Conservation (phyloP, 2,329 filamentous ascomycete genomes). For the Alternaria sp. region DNA sequence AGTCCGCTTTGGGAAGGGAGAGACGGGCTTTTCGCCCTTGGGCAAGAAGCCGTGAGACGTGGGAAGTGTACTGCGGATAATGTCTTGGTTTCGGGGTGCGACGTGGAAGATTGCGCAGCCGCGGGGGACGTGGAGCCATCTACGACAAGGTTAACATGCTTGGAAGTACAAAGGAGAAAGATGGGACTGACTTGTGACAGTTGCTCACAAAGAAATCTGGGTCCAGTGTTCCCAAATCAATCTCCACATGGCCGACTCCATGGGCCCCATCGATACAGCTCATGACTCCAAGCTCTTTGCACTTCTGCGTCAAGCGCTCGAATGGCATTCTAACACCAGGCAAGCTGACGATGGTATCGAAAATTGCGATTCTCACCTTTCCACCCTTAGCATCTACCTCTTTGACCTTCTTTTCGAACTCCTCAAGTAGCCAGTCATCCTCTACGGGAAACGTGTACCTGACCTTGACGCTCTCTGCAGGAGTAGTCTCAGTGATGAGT, state of each 20-base stretch:
- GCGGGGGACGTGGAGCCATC: conserved; percentile 83
- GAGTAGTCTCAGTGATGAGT: conserved; percentile 74
- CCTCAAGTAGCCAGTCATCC: conserved; percentile 70
- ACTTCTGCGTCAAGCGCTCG: conserved; percentile 69
- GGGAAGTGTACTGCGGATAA: conserved; percentile 77
- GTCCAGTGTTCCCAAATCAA: conserved; percentile 72
- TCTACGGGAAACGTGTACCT: conserved; percentile 72
- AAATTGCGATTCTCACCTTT: conserved; percentile 72
- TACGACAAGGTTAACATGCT: conserved; percentile 28
- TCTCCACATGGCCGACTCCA: conserved; percentile 77
- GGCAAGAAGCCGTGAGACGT: conserved; percentile 82
- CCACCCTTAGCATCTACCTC: conserved; percentile 64
- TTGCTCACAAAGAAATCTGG: conserved; percentile 90
- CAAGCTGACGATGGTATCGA: conserved; percentile 80
- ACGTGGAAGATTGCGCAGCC: conserved; percentile 84
- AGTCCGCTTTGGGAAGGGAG: conserved; percentile 49
- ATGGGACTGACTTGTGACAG: conserved; percentile 55
- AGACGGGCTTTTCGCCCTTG: conserved; percentile 32
- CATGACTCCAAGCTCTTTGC: conserved; percentile 71
- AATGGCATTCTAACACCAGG: conserved; percentile 85
- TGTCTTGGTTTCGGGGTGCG: conserved; percentile 74
- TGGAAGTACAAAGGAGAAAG: background rate
- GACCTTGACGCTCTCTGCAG: conserved; percentile 63
- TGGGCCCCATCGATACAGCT: conserved; percentile 87
- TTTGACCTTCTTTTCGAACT: conserved; percentile 68